phyloP scores from a whole-genome alignment of 331 rosid species.

The Dryas integrifolia region DNA sequence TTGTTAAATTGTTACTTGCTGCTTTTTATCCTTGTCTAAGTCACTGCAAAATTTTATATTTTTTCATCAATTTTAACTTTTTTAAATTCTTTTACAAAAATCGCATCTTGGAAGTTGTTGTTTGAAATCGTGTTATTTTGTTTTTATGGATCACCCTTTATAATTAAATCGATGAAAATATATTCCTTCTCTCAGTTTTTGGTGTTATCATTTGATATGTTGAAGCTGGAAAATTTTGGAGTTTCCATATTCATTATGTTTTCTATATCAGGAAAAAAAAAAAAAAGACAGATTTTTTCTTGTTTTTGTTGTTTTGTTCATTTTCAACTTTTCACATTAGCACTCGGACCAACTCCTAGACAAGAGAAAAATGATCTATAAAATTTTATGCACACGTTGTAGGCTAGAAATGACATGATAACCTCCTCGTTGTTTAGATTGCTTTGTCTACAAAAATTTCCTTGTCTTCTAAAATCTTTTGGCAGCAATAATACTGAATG shows the following conservation, averaged over 20 bases:
- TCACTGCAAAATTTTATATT: not conserved
- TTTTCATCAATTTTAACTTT: not conserved
- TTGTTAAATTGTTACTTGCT: not conserved
- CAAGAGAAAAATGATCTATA: too few relatives aligned
- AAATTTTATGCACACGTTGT: not conserved
- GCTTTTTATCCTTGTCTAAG: not conserved
- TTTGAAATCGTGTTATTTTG: slow-evolving; percentile 8
- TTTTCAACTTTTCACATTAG: slow-evolving; percentile 1
- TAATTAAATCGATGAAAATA: not conserved
- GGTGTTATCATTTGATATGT: slow-evolving; percentile 3
- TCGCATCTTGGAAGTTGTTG: slow-evolving; percentile 9
- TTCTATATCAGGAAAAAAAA: not conserved
- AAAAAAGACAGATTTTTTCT: not conserved
- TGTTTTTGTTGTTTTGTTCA: not conserved
- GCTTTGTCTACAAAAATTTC: not conserved
- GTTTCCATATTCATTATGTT: not conserved
- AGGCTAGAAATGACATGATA: not conserved
- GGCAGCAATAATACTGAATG: slow-evolving; percentile 11
- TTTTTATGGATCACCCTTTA: slow-evolving; percentile 9
- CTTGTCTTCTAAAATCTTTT: not conserved
- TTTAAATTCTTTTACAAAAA: not conserved
- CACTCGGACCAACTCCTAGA: not conserved
- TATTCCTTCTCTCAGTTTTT: not conserved
- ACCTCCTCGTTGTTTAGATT: not conserved
- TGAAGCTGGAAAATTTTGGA: slow-evolving; percentile 22